Evolutionary conservation across 192 early-diverging fungal species (phyloP).

Genomic region (Pilobolus umbonatus): DNA sequence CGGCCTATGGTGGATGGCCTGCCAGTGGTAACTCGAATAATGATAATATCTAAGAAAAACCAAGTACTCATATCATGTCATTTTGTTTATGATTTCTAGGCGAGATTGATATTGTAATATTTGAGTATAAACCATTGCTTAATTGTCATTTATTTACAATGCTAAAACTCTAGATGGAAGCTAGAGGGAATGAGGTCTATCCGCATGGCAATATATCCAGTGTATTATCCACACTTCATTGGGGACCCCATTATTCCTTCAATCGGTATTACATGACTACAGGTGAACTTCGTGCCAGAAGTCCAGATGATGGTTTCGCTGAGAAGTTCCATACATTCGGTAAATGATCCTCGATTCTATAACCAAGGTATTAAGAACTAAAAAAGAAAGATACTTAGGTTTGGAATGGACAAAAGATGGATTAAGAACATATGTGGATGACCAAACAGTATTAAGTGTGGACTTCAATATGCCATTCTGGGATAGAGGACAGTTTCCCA

Average conservation of each 20-base stretch:
- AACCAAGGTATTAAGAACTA: too few relatives aligned
- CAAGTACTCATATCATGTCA: not conserved
- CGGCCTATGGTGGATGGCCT: constrained; percentile 57
- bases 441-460: constrained; percentile 43
- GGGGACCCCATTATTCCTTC: constrained; percentile 49
- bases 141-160: not conserved
- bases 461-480: constrained; percentile 46
- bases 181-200: constrained; percentile 50
- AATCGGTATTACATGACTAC: constrained; percentile 47
- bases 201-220: constrained; percentile 30
- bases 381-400: too few relatives aligned
- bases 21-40: constrained; percentile 44
- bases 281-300: constrained; percentile 26
- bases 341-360: too few relatives aligned
- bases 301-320: constrained; percentile 33
- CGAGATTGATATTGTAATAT: constrained; percentile 30
- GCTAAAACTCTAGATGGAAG: constrained; percentile 32
- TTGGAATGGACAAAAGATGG: constrained; percentile 51
- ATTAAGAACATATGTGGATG: constrained; percentile 56
- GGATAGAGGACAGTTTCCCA: constrained; percentile 46
- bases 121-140: not conserved
- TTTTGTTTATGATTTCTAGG: not conserved
- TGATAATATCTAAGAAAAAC: not conserved
- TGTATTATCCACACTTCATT: constrained; percentile 53
- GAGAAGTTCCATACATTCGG: constrained; percentile 53